Evolutionary conservation across 1,284 basidiomycete genomes (phyloP).

Genomic region (Papiliotrema fonsecae): DNA sequence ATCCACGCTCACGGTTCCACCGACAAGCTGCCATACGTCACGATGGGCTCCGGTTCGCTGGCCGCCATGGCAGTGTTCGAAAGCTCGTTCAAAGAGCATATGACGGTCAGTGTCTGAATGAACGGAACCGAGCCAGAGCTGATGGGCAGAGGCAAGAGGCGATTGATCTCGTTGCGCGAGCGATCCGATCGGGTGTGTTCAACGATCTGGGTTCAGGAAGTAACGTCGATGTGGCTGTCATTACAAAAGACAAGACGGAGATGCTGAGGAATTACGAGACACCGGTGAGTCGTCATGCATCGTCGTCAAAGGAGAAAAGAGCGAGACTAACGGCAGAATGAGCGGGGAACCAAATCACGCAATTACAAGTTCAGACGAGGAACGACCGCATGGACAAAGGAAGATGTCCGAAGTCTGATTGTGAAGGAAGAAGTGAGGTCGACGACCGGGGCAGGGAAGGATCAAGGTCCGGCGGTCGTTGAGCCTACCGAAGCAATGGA

Average conservation of each 20-base stretch:
- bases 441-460: conserved; percentile 40
- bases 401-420: conserved; percentile 66
- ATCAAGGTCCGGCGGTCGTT: conserved; percentile 26
- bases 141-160: conserved; percentile 67
- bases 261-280: conserved; percentile 86
- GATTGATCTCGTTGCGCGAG: conserved; percentile 74
- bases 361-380: conserved; percentile 79
- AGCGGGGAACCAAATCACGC: conserved; percentile 70
- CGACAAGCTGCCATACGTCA: conserved; percentile 97
- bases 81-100: conserved; percentile 72
- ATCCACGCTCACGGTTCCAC: conserved; percentile 96
- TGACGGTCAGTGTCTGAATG: conserved; percentile 58
- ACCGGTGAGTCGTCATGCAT: conserved; percentile 52
- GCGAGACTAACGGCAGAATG: conserved; percentile 54
- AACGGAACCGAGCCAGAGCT: background rate
- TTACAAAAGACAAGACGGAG: conserved; percentile 75
- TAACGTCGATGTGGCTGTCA: conserved; percentile 95
- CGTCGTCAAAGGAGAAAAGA: background rate
- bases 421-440: conserved; percentile 63
- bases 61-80: conserved; percentile 99
- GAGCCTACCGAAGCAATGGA: conserved; percentile 34
- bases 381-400: conserved; percentile 81
- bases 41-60: conserved; percentile 93
- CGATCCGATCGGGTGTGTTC: conserved; percentile 94
- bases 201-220: conserved; percentile 98